phyloP scores from a whole-genome alignment of 106 monocot genomes.

The Acorus gramineus region DNA sequence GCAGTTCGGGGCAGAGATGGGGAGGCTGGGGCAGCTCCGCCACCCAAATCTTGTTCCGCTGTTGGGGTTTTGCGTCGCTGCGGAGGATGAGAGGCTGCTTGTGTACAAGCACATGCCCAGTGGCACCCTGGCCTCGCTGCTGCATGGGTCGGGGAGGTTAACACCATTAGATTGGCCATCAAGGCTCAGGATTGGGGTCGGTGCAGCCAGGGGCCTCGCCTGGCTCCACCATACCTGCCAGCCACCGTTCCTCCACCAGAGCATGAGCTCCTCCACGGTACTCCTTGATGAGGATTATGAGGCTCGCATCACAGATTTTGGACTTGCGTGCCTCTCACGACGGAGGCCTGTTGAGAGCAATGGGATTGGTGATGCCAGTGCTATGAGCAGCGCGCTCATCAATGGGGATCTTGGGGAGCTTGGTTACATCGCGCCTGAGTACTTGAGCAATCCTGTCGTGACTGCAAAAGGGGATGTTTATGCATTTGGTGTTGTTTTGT shows the following conservation, averaged over 20 bases:
- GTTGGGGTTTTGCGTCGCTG: slow-evolving; percentile 61
- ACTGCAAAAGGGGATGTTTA: slow-evolving; percentile 54
- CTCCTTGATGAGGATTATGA: slow-evolving; percentile 76
- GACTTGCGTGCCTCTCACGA: slow-evolving; percentile 29
- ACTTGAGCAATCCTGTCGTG: slow-evolving; percentile 37
- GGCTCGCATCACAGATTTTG: slow-evolving; percentile 56
- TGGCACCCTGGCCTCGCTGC: slow-evolving; percentile 31
- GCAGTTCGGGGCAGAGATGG: slow-evolving; percentile 56
- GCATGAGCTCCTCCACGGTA: slow-evolving; percentile 39
- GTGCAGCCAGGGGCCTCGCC: slow-evolving; percentile 61
- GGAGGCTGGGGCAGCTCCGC: slow-evolving; percentile 54
- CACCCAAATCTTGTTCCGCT: slow-evolving; percentile 85
- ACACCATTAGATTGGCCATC: slow-evolving; percentile 42
- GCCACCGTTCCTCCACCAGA: slow-evolving; percentile 44
- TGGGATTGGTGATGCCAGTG: slow-evolving; percentile 2
- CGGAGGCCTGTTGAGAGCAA: neutral
- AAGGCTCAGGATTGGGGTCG: slow-evolving; percentile 58
- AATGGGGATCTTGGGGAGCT: slow-evolving; percentile 60
- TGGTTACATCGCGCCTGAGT: slow-evolving; percentile 67
- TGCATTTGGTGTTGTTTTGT: slow-evolving; percentile 39
- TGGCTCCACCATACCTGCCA: slow-evolving; percentile 88
- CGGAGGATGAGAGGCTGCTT: slow-evolving; percentile 72
- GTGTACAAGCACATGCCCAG: slow-evolving; percentile 76
- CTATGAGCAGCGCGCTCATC: slow-evolving; percentile 33
- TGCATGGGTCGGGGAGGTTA: neutral